Base-by-base conservation (phyloP, 495 filamentous ascomycete genomes). In the Copromyces sp. region DNA sequence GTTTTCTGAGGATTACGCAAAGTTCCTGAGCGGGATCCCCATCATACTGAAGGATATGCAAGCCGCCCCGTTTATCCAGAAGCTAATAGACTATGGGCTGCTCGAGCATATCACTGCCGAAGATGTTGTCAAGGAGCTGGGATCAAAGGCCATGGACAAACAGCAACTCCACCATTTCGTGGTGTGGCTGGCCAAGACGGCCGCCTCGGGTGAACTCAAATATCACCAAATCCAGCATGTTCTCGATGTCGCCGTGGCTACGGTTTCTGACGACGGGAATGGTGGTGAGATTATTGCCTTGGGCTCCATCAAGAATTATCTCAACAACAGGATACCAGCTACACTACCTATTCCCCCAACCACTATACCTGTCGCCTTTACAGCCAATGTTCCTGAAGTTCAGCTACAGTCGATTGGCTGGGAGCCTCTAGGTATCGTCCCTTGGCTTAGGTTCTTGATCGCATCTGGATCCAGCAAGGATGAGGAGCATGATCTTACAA, bases 11-110 rank as follows among this genome's bases (percentile, higher is more conserved):
- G 93, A 96, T 75, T 82, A 97, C 35, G 91, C 89, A 69, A 84
- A 86, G 42, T 99, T 99, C 78, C 89, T 98, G 72, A 91, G 94
- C 53, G 90, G 90, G n/a, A 94, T 98, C 72, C 94, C 96, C 3
- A 89, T 95, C 32, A 82, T 99, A 37, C 91, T 95, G 3, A 88
- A 93, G 53, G 89, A 89, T 47, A 86, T 98, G 73, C 86, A 88
- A 35, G 81, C 87, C 12, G 86, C 84, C 37, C 86, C 86, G 0
- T 95, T 99, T 75, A 88, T 98, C 61, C 85, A 86, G 68, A 92
- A 90, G 69, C 81, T 99, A 45, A 90, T 88, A 69, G 91, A 92
- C 32, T 93, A 92, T 74, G 93, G 92, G 0, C 80, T 97, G 69
- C 87, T 99, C 32, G 91, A 89, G 14, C 90, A 94, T 68, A 91